A percentile compares a stretch with the other conserved stretches of the same genome.
Conservation (phyloP, 257 asterid species). For the Haberlea rhodopensis region DNA sequence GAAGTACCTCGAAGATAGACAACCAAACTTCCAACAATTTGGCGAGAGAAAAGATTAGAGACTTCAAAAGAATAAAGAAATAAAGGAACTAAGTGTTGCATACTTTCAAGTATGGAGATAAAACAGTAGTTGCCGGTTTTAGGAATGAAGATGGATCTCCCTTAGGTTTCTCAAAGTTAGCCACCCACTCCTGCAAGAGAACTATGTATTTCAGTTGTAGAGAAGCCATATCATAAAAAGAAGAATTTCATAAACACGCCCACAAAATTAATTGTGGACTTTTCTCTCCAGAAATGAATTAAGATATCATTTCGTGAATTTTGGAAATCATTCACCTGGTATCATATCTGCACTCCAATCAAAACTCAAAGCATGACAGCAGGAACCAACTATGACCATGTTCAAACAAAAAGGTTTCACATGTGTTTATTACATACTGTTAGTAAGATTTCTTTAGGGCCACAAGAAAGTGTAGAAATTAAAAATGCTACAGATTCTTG, state of each 20-base stretch:
- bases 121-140: slow-evolving; percentile 87
- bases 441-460: neutral
- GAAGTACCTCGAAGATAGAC: slow-evolving; percentile 92
- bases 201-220: slow-evolving; percentile 16
- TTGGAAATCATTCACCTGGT: neutral
- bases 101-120: slow-evolving; percentile 93
- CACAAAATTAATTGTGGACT: neutral
- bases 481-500: neutral
- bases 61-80: slow-evolving; percentile 15
- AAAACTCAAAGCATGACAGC: neutral
- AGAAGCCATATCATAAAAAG: slow-evolving; percentile 1
- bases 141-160: slow-evolving; percentile 90
- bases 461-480: neutral
- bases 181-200: slow-evolving; percentile 75
- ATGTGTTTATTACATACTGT: neutral
- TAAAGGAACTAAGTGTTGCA: slow-evolving; percentile 22
- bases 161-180: slow-evolving; percentile 95
- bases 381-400: too few species aligned
- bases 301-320: neutral
- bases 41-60: slow-evolving; percentile 36
- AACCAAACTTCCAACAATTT: slow-evolving; percentile 79
- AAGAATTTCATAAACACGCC: slow-evolving; percentile 14
- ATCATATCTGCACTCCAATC: too few species aligned
- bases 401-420: too few species aligned
- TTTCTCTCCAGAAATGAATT: neutral